Conservation (phyloP, 2,329 filamentous ascomycete genomes). For the Phoma sp. region DNA sequence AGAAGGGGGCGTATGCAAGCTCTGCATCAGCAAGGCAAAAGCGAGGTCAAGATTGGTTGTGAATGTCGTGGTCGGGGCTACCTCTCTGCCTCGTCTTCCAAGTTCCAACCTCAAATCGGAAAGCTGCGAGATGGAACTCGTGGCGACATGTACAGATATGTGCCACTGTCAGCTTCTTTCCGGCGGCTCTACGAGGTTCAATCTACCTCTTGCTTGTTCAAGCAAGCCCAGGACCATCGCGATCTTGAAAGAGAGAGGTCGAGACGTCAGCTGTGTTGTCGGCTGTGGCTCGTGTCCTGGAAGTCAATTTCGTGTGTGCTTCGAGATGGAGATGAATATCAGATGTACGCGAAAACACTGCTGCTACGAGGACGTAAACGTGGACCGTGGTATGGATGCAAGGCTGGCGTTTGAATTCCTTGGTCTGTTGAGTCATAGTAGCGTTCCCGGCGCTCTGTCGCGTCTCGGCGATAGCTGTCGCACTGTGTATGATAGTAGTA, state of each 20-base stretch:
- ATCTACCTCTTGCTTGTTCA: no score
- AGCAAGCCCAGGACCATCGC: background rate
- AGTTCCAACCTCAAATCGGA: background rate
- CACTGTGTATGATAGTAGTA: no score
- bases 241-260: background rate
- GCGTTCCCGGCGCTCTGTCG: no score
- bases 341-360: no score
- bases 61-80: background rate
- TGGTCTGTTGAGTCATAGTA: no score
- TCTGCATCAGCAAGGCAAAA: constrained; percentile 26
- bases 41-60: constrained; percentile 49
- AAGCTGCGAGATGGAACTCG: background rate
- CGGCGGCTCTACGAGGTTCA: no score
- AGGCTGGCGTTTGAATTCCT: no score
- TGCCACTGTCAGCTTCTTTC: background rate
- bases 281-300: background rate
- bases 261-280: background rate
- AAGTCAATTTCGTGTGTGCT: background rate
- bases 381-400: no score
- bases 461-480: no score
- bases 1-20: constrained; percentile 53
- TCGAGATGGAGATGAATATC: background rate
- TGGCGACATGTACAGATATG: background rate
- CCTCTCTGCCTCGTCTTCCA: background rate
- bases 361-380: no score